Base-by-base conservation (phyloP, 345 rosid species). In the Eucalyptus camaldulensis region DNA sequence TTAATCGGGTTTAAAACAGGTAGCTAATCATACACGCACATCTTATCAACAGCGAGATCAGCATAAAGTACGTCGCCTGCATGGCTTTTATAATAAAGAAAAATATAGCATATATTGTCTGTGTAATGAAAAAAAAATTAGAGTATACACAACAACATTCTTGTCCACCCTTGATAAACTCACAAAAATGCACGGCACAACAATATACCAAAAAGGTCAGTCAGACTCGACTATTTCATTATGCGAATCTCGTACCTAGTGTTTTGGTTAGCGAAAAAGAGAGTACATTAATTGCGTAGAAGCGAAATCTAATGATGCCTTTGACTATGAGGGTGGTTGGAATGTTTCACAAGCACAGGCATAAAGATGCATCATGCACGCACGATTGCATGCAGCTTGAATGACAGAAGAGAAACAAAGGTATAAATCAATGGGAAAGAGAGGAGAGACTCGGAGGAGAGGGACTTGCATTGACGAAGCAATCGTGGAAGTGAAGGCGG, bases 401-500 rank as follows among this genome's bases (percentile, higher is more conserved):
- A 49, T 5, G 40, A 88, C 62, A 43, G 6, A 85, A 45, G 6
- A 58, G 8, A 49, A 45, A 27, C 17, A 43, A 19, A 47, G 53
- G 40, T 22, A 33, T 54, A 76, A 49, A 86, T 53, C 87, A 49
- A 86, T 53, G 15, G 16, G 45, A 43, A 16, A 44, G 33, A 45
- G 27, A 86, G 27, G 51, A 60, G 65, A 10, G n/a, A 31, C 53
- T 51, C 29, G 27, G 83, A 37, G 53, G 45, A 24, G 54, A 37
- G 83, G 49, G 86, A 90, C 91, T 91, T 92, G 91, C 97, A 88
- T 94, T 88, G 54, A 94, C 96, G 58, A 95, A 95, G 92, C 96
- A 95, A 86, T 95, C 96, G 60, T 95, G 96, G 89, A 94, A 95
- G 88, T 95, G 96, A 37, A 95, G 94, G 85, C 96, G 95, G 86